phyloP scores from a whole-genome alignment of 805 yeast genomes.

The Metschnikowia cubensis region DNA sequence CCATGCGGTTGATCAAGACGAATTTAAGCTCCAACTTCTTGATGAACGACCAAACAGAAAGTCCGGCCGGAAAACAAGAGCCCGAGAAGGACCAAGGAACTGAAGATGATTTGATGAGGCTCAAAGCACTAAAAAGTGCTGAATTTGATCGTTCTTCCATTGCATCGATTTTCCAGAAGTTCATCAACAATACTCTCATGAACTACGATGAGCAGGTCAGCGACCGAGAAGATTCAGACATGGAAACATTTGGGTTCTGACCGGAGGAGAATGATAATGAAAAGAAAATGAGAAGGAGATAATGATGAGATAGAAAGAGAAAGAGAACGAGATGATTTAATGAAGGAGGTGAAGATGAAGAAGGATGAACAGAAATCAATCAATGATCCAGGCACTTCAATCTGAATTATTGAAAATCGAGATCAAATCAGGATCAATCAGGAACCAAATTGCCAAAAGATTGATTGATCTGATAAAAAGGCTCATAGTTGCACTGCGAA shows the following conservation, averaged over 20 bases:
- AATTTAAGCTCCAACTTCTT: conserved; percentile 35
- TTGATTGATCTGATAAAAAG: too few species aligned
- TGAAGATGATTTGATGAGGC: conserved; percentile 24
- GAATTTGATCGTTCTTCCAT: conserved; percentile 30
- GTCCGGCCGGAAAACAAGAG: neutral
- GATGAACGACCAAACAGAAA: conserved; percentile 23
- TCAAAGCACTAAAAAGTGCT: conserved; percentile 22
- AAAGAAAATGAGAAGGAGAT: too few species aligned
- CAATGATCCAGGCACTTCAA: too few species aligned
- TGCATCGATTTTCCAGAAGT: conserved; percentile 35
- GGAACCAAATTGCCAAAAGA: too few species aligned
- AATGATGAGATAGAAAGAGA: too few species aligned
- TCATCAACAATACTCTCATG: conserved; percentile 28
- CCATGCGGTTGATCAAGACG: conserved; percentile 32
- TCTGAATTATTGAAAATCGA: too few species aligned
- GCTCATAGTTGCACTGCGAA: neutral
- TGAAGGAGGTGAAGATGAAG: too few species aligned
- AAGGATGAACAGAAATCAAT: too few species aligned
- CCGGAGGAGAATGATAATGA: too few species aligned
- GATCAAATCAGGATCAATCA: too few species aligned
- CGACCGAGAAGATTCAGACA: conserved; percentile 1
- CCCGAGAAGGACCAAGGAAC: conserved; percentile 18
- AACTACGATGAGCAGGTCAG: conserved; percentile 3
- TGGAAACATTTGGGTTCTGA: conserved; percentile 5
- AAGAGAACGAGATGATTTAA: too few species aligned